A percentile compares a stretch with the other conserved stretches of the same genome.
Evolutionary conservation across 495 filamentous ascomycete genomes (phyloP).

Genomic region (Aspergillus conjunctus): DNA sequence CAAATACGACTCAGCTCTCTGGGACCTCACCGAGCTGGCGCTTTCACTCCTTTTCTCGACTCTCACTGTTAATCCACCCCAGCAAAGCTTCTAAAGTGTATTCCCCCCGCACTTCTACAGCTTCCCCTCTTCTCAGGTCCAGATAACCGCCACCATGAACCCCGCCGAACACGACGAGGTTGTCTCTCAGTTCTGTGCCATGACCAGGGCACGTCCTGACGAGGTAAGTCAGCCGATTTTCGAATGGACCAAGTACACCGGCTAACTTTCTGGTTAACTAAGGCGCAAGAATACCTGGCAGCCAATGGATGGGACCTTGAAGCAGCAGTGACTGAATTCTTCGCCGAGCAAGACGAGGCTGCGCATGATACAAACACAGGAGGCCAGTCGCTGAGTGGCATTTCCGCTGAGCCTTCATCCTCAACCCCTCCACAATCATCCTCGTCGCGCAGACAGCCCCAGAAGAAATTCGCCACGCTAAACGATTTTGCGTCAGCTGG

Average conservation of each 20-base stretch:
- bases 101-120: too few species aligned
- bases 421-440: slow-evolving; percentile 38
- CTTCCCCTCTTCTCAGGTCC: not conserved
- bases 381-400: slow-evolving; percentile 31
- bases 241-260: too few species aligned
- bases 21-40: too few species aligned
- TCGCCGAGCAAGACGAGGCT: slow-evolving; percentile 65
- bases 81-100: too few species aligned
- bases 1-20: not conserved
- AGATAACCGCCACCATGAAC: slow-evolving; percentile 46
- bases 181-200: slow-evolving; percentile 69
- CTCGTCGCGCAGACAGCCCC: slow-evolving; percentile 32
- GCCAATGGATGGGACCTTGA: slow-evolving; percentile 71
- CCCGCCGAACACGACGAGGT: slow-evolving; percentile 64
- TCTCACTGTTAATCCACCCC: not conserved
- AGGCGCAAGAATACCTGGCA: slow-evolving; percentile 69
- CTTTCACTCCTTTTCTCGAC: not conserved
- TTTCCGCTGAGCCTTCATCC: slow-evolving; percentile 35
- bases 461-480: slow-evolving; percentile 59
- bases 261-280: not conserved
- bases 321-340: slow-evolving; percentile 69
- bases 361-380: slow-evolving; percentile 39
- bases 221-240: slow-evolving; percentile 53
- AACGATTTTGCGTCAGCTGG: slow-evolving; percentile 52
- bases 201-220: slow-evolving; percentile 66